These are phyloP conservation scores for Aureobasidium sp. DNA, from an alignment of 2,329 filamentous ascomycete species.

Conservation along the genomic window DNA sequence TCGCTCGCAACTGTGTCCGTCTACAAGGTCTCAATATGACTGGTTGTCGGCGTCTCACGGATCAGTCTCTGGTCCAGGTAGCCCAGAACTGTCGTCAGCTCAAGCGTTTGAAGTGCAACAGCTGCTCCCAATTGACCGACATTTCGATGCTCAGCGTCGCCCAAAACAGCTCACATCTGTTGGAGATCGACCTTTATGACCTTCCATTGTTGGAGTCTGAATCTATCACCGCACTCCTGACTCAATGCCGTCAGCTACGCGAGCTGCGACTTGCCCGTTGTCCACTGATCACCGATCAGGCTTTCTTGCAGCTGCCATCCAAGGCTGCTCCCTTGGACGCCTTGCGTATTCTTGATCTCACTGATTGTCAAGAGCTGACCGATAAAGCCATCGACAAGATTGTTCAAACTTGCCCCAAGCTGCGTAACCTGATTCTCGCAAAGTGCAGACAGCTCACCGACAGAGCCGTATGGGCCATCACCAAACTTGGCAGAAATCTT, in stretches of 20 bases:
- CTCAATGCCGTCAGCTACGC: conserved; percentile 72
- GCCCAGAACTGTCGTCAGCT: conserved; percentile 78
- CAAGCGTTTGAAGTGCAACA: conserved; percentile 93
- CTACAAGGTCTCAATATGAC: conserved; percentile 93
- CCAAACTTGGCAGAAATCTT: conserved; percentile 85
- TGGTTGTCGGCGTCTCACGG: conserved; percentile 74
- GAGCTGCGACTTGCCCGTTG: conserved; percentile 85
- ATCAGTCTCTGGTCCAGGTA: conserved; percentile 73
- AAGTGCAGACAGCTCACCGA: conserved; percentile 95
- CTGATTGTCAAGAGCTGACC: conserved; percentile 74
- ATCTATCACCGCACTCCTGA: conserved; percentile 73
- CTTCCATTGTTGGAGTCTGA: conserved; percentile 74
- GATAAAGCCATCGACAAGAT: conserved; percentile 86
- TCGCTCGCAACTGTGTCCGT: conserved; percentile 74
- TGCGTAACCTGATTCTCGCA: conserved; percentile 87
- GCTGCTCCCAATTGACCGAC: conserved; percentile 79
- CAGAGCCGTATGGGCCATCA: conserved; percentile 76
- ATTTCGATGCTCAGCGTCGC: conserved; percentile 78
- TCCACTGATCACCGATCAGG: conserved; percentile 74
- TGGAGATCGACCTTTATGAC: conserved; percentile 92
- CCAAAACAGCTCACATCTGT: conserved; percentile 78
- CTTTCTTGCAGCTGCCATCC: conserved; percentile 71
- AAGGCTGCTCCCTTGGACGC: conserved; percentile 66
- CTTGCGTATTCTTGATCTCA: conserved; percentile 86
- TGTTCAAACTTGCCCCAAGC: conserved; percentile 73